Evolutionary conservation across 345 rosid genomes (phyloP), one percentile per base, ranked within the genome.

Genomic region (Gossypium australe): DNA sequence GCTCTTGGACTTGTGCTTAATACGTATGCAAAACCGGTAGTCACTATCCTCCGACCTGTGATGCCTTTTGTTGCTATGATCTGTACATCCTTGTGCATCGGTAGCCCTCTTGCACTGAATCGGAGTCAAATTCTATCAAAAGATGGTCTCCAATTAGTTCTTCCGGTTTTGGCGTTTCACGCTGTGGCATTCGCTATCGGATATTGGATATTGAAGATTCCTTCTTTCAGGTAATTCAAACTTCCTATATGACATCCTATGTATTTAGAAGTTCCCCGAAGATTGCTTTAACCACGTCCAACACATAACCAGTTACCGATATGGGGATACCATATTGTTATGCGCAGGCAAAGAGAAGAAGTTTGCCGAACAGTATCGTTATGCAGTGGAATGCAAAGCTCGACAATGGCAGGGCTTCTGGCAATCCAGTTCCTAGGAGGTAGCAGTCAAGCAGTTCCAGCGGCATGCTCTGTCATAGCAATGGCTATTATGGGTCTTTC

Each of bases 401-500:
- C 98, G 1, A 92, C 97, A 6, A 76, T 94, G 34, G 98, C 98
- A 0, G 97, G 95, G 13, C 97, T 92, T 27, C 92, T 94, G 17
- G 94, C 97, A 13, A 83, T 85, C 6, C 94, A 94, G 63, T 92
- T 94, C 84, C 94, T 94, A 4, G 94, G 94, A 24, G 87, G 94
- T 73, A 87, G 88, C 77, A 88, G 87, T 75, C 97, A 92, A 82
- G 97, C 97, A 0, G 98, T 91, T 67, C 97, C 97, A 16, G 84
- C 97, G 43, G 98, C 97, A 9, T 92, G 95, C 84, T 94, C 98
- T 7, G 98, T 94, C 34, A 94, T 94, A 43, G 91, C 90, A 72
- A 94, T 90, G 98, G 97, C 98, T 41, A 87, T 92, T 72, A 88
- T 94, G 97, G 98, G 98, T 74, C 92, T 94, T 48, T 88, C 91